Evolutionary conservation across 805 yeast species (phyloP).

Genomic region (Candida oleophila): DNA sequence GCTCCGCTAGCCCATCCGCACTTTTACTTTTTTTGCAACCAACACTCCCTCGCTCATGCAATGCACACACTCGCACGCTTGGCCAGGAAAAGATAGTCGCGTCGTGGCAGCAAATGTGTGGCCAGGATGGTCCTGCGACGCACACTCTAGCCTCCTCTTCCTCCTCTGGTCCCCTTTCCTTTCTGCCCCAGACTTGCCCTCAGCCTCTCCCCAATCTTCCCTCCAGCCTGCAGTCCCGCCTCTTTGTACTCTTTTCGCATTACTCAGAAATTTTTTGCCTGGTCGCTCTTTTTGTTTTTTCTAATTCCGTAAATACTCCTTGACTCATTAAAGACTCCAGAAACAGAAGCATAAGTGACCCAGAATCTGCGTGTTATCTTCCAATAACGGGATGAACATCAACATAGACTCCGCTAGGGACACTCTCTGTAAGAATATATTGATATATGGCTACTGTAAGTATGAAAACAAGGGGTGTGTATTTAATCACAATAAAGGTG

Average conservation of each 20-base stretch:
- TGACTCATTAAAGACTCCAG: neutral
- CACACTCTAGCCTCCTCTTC: no score
- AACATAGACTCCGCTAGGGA: constrained; percentile 63
- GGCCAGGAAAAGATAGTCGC: no score
- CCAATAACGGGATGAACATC: constrained; percentile 22
- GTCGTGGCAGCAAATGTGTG: no score
- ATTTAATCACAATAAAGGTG: constrained; percentile 58
- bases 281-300: neutral
- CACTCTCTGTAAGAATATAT: constrained; percentile 79
- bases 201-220: neutral
- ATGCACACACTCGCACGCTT: no score
- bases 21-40: no score
- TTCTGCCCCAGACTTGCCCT: neutral
- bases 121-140: no score
- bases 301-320: neutral
- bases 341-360: neutral
- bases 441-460: constrained; percentile 85
- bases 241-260: neutral
- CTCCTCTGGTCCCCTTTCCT: no score
- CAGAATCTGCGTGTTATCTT: neutral
- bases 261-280: neutral
- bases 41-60: no score
- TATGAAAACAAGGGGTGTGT: constrained; percentile 86
- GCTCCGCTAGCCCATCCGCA: no score
- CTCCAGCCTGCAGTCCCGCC: neutral